Evolutionary conservation across 345 rosid genomes (phyloP), one percentile per base, ranked within the genome.

Genomic region (Pistacia integerrima): DNA sequence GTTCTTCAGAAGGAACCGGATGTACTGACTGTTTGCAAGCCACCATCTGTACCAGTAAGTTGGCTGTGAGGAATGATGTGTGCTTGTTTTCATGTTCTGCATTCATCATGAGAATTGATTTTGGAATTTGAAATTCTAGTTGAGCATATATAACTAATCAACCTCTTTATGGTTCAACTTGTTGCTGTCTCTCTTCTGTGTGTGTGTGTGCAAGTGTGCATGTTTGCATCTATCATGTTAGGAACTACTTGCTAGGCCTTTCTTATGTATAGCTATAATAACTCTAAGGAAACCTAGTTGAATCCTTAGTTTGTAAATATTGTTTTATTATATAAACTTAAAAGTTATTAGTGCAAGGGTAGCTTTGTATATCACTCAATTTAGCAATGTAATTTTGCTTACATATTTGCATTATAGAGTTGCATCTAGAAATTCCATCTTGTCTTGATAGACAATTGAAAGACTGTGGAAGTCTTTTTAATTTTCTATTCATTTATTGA

Each of bases 11-110:
- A 86, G 61, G 98, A 92, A 76, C 83, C 81, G 0, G 95, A 93
- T 67, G 98, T 93, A 57, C 79, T 96, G 67, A 91, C 97, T 66
- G 86, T 96, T 73, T 92, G 90, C 81, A 93, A 93, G 82, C 98
- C 95, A 25, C 89, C 98, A 60, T 85, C 93, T 74, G 82, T 92
- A 74, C 99, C 98, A 59, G 97, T 96, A 85, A 91, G 99, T 82
- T 70, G 73, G 60, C 67, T 16, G 30, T 73, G 52, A 46, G 56
- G 52, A 16, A 7, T 35, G 67, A 57, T 69, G 17, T 61, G 41
- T 69, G 48, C 62, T 25, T 48, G 16, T 55, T 22, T 64, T 55
- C 5, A n/a, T 30, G n/a, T 74, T 64, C 54, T 9, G 41, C 52
- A 17, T 5, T 51, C 48, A 74, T 8, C 3, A 14, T 52, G 16